Percentiles rank a stretch among this genome's conserved stretches.
phyloP scores from a whole-genome alignment of 176 grass and related monocot genomes.

The Carex kokanica region DNA sequence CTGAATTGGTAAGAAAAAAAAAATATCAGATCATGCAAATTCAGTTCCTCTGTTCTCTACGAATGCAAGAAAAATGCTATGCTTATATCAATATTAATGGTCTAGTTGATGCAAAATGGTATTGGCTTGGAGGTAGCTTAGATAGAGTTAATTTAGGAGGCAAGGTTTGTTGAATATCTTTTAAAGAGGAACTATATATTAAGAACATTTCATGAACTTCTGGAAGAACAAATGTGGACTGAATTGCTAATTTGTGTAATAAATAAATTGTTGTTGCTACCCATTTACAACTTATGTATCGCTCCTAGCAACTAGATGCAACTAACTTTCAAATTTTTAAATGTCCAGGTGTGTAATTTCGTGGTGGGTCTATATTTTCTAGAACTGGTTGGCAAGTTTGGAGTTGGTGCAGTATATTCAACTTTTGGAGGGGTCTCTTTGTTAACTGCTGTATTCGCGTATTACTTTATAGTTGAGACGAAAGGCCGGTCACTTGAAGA shows the following conservation, averaged over 20 bases:
- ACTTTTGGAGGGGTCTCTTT: conserved; percentile 73
- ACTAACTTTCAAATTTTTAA: neutral
- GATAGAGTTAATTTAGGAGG: neutral
- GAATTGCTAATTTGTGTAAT: neutral
- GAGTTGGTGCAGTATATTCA: conserved; percentile 82
- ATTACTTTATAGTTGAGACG: conserved; percentile 92
- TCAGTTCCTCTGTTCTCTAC: neutral
- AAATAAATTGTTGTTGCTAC: neutral
- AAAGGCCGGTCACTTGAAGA: conserved; percentile 91
- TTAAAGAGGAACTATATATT: neutral
- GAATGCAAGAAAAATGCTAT: neutral
- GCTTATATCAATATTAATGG: neutral
- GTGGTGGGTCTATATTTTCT: conserved; percentile 93
- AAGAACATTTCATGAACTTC: neutral
- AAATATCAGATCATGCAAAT: neutral
- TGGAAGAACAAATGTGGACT: neutral
- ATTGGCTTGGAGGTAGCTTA: neutral
- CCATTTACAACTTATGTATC: neutral
- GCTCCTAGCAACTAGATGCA: neutral
- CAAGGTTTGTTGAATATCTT: neutral
- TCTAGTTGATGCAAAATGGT: neutral
- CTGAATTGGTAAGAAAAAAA: neutral
- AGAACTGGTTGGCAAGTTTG: conserved; percentile 77
- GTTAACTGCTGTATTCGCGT: conserved; percentile 61
- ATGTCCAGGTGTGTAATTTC: conserved; percentile 75